phyloP scores from a whole-genome alignment of 306 rosid species.

The cucumber (Cucumis sativus) region Cucumber_9930_V3 NC_026660.2:28643501-28644000 shows the following conservation, averaged over 20 bases:
- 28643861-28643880: constrained; percentile 56
- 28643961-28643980: constrained; percentile 7
- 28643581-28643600: constrained; percentile 59
- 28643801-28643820: constrained; percentile 35
- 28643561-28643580: constrained; percentile 49
- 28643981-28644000: neutral
- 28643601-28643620: constrained; percentile 50
- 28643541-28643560: constrained; percentile 42
- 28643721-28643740: constrained; percentile 68
- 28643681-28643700: constrained; percentile 36
- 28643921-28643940: constrained; percentile 26
- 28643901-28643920: constrained; percentile 30
- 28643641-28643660: constrained; percentile 17
- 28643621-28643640: constrained; percentile 33
- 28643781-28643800: constrained; percentile 28
- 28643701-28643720: constrained; percentile 52
- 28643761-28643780: constrained; percentile 32
- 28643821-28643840: constrained; percentile 51
- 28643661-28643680: constrained; percentile 42
- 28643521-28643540: constrained; percentile 55
- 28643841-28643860: constrained; percentile 53
- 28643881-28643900: constrained; percentile 33
- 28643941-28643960: constrained; percentile 63
- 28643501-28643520: constrained; percentile 30
- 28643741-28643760: constrained; percentile 51